These are phyloP conservation scores for Ceratobasidium sp. DNA, from an alignment of 1,284 basidiomycete species.

Conservation along the genomic window DNA sequence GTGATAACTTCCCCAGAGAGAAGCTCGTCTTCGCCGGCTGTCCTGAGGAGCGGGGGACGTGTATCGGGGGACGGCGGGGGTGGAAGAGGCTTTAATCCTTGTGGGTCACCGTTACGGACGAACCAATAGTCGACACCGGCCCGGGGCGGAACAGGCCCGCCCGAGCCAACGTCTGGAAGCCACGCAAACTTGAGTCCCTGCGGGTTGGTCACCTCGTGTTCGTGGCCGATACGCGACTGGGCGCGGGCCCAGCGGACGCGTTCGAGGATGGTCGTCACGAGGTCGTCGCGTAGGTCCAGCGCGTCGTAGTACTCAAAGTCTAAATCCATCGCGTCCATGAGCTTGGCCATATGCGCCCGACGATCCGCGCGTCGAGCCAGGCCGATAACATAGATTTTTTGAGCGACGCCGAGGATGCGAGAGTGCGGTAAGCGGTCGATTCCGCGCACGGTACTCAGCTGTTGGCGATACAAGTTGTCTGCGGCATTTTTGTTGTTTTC, in stretches of 20 bases:
- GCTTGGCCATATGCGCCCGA: constrained; percentile 50
- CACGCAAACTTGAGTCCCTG: constrained; percentile 38
- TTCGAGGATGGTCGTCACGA: constrained; percentile 47
- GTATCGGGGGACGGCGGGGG: constrained; percentile 39
- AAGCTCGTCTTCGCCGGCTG: constrained; percentile 31
- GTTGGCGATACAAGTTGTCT: constrained; percentile 32
- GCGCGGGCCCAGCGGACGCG: constrained; percentile 47
- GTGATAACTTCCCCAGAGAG: constrained; percentile 58
- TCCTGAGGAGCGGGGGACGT: constrained; percentile 41
- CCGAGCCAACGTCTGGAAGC: constrained; percentile 34
- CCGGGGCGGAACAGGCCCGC: constrained; percentile 22
- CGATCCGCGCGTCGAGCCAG: constrained; percentile 51
- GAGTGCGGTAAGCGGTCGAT: constrained; percentile 47
- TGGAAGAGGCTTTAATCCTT: constrained; percentile 31
- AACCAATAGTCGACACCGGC: constrained; percentile 41
- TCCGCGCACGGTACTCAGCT: constrained; percentile 41
- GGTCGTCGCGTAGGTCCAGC: constrained; percentile 41
- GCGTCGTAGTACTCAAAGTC: constrained; percentile 50
- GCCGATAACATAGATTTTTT: constrained; percentile 52
- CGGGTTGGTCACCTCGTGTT: constrained; percentile 24
- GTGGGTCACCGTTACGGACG: not conserved
- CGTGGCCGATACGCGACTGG: constrained; percentile 40
- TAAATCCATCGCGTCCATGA: constrained; percentile 49
- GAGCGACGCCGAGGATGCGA: constrained; percentile 51
- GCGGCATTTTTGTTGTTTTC: not conserved